Base-by-base conservation (phyloP, 441 rosid genomes). In the Populus hybrid region DNA sequence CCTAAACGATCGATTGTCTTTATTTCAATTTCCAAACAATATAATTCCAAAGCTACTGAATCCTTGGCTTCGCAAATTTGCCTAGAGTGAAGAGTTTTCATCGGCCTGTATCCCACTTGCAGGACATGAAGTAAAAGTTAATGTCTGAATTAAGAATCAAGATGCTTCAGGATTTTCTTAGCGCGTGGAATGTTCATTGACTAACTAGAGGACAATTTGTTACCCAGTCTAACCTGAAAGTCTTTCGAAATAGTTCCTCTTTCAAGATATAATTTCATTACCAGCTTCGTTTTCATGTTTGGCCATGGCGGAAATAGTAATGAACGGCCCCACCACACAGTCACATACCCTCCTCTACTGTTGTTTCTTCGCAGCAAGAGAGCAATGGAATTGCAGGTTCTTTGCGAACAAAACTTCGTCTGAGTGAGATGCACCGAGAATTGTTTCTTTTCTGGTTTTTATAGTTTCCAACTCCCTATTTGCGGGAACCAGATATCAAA, bases 111-210 rank as follows among this genome's bases (percentile, higher is more conserved):
- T 46, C 57, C 18, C 57, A 46, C 16, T 14, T 46, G 57, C 57
- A 46, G 20, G 18, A 14, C 57, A 46, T 46, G 57, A 46, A 14
- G 18, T 12, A 46, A 11, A 1, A 14, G 20, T 46, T 46, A 4
- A 14, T 46, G 20, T 46, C 1, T 46, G 57, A 46, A 46, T 46
- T 46, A 46, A 14, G 57, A 42, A 42, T 12, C 16, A 1, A 12
- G 54, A 12, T 42, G 1, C 54, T 42, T 12, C 18, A 42, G 54
- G 3, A 0, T 28, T 67, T 30, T 18, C n/a, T 5, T 70, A 61
- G 78, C 83, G 72, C 14, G 83, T 77, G 81, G 73, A 84, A 77
- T 81, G 81, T 79, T 79, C 59, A 79, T 40, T 40, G 46, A 40
- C 69, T 50, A 65, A 11, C 71, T 57, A 70, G 77, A 59, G 66